Evolutionary conservation across 306 rosid species (phyloP).

Genomic region (Rosa chinensis): DNA sequence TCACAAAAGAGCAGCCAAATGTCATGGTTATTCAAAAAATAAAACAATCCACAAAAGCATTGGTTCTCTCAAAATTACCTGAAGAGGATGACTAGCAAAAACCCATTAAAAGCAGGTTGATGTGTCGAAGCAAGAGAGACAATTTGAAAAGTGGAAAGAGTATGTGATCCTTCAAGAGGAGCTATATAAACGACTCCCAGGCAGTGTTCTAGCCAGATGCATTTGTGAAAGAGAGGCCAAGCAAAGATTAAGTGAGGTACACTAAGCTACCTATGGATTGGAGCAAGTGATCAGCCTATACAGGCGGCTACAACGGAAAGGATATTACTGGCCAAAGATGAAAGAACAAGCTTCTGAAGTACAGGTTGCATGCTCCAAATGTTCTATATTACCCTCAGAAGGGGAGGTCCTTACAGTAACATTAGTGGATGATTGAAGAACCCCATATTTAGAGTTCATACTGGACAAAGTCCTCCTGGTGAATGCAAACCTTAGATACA

Average conservation of each 20-base stretch:
- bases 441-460: not conserved
- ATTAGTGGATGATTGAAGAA: not conserved
- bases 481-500: rapidly evolving
- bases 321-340: not conserved
- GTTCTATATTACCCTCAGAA: rapidly evolving
- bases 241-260: not conserved
- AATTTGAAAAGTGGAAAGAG: not conserved
- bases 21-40: not conserved
- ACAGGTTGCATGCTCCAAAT: not conserved
- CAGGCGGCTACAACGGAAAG: not conserved
- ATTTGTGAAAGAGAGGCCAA: not conserved
- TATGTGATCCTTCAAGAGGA: not conserved
- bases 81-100: not conserved
- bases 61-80: not conserved
- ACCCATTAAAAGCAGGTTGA: rapidly evolving
- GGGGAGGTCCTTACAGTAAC: not conserved
- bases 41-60: not conserved
- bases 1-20: not conserved
- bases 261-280: not conserved
- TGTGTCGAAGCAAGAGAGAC: rapidly evolving
- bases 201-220: not conserved
- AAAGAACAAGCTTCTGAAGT: not conserved
- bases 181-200: not conserved
- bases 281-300: not conserved
- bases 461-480: not conserved